Conservation (phyloP, 129 eudicot genomes). For the Artemisia tridentata region DNA sequence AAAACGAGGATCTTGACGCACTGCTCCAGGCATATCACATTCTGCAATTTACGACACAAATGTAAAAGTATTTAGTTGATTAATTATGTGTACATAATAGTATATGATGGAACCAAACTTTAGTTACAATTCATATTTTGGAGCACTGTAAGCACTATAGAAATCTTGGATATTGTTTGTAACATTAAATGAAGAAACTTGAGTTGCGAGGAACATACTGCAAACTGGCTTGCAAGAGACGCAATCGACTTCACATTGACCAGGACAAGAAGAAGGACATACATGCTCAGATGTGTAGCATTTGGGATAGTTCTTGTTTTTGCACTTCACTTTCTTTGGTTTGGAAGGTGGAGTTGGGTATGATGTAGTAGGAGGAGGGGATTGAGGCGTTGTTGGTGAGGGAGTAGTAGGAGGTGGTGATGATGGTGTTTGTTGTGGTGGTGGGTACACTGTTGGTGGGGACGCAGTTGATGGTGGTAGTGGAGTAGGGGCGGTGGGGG, state of each 20-base stretch:
- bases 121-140: too few relatives aligned
- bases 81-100: not conserved
- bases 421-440: constrained; percentile 2
- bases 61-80: not conserved
- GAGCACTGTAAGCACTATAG: too few relatives aligned
- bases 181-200: not conserved
- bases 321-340: constrained; percentile 53
- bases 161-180: too few relatives aligned
- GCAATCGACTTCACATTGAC: constrained; percentile 64
- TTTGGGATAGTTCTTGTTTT: constrained; percentile 45
- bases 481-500: constrained; percentile 14
- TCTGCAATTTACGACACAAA: constrained; percentile 32
- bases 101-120: not conserved
- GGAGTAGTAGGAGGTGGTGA: constrained; percentile 17
- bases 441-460: not conserved
- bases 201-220: constrained; percentile 46
- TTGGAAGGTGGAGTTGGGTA: constrained; percentile 29
- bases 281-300: constrained; percentile 50
- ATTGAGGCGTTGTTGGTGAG: constrained; percentile 10
- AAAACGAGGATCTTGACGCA: constrained; percentile 80
- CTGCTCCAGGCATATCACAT: constrained; percentile 74
- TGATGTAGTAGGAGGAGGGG: constrained; percentile 9
- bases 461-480: not conserved
- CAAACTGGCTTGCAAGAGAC: constrained; percentile 77
- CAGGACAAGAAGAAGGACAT: constrained; percentile 60